Base-by-base conservation (phyloP, 108 stramenopile species). In the Fragilariopsis cylindrus region DNA sequence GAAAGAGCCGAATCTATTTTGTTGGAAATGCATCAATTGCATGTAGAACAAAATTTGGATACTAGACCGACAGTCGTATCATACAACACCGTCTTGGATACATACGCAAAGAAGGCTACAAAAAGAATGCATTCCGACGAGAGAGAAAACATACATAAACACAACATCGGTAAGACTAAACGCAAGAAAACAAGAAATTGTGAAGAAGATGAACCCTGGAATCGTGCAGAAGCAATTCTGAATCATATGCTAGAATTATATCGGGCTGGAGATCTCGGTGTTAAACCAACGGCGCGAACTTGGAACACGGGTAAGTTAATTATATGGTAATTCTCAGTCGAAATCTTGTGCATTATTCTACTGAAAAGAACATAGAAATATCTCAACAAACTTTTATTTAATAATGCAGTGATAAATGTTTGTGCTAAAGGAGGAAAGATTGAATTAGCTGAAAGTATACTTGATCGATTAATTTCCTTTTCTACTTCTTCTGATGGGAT, bases 151-250 rank as follows among this genome's bases (percentile, higher is more conserved):
- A 53, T 45, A n/a, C 1, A 5, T 40, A 19, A 60, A 18, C 3
- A 60, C 19, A 21, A n/a, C 15, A 44, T 15, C 16, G 46, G 12
- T 18, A 47, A 6, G 18, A 50, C 42, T 11, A 68, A 40, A 48
- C 49, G 15, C 13, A 19, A 11, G 18, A 63, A 21, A 5, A 13
- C 4, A 3, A 18, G 39, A n/a, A 7, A 68, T 39, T 9, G 50
- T 5, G 46, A 71, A 40, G 40, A 72, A 40, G 42, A 42, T 19
- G 68, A 49, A 21, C 72, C 79, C 41, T 80, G 79, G 79, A 52
- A 77, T 48, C 76, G 83, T 15, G 78, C 79, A 16, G 58, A 68
- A n/a, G 69, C 57, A 39, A 80, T 84, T 44, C 76, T 84, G 42
- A 60, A 79, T 43, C 71, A 80, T n/a, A 84, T 84, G 83, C 42